Percentiles rank a stretch among this genome's conserved stretches.
phyloP scores from a whole-genome alignment of 1,139 yeast species.

The Candida buenavistaensis region DNA sequence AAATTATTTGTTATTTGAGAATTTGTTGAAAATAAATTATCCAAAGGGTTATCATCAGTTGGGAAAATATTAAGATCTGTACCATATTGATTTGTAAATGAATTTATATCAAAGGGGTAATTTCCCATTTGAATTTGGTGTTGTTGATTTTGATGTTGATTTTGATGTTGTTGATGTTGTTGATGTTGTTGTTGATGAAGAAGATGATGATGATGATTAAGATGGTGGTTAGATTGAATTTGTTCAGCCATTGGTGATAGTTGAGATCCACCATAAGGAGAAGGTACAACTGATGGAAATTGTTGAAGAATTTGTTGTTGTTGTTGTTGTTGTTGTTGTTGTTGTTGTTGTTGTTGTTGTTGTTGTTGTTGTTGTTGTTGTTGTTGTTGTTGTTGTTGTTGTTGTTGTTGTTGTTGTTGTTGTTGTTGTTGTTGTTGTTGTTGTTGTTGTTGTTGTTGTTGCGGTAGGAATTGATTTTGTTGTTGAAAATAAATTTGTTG shows the following conservation, averaged over 20 bases:
- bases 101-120: constrained; percentile 1
- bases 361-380: constrained; percentile 2
- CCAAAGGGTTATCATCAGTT: constrained; percentile 41
- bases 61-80: constrained; percentile 36
- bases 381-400: not conserved
- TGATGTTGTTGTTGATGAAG: no score
- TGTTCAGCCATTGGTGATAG: constrained; percentile 10
- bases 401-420: constrained; percentile 6
- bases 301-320: constrained; percentile 1
- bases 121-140: not conserved
- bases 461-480: not conserved
- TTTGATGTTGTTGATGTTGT: no score
- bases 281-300: constrained; percentile 8
- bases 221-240: constrained; percentile 2
- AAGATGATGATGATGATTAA: no score
- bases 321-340: not conserved
- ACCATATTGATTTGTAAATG: constrained; percentile 8
- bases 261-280: constrained; percentile 16
- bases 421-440: constrained; percentile 2
- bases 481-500: no score
- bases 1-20: constrained; percentile 10
- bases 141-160: no score
- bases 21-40: constrained; percentile 29
- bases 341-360: not conserved
- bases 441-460: constrained; percentile 1